These are phyloP conservation scores for Trichosanthes cucumerina DNA, from an alignment of 306 rosid species.

Conservation along the genomic window DNA sequence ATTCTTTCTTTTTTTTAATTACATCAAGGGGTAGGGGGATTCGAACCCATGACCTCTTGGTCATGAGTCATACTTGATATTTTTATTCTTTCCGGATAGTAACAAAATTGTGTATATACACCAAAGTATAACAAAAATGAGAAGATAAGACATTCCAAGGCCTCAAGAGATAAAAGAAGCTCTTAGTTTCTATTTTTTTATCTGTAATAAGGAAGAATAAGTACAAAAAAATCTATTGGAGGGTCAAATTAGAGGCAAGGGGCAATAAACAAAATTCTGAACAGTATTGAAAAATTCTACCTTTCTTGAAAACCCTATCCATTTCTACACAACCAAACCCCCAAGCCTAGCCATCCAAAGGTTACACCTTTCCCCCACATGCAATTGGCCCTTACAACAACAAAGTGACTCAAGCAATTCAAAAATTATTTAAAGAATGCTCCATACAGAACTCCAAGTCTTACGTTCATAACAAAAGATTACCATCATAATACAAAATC, in stretches of 20 bases:
- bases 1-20: no score
- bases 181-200: background rate
- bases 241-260: background rate
- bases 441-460: background rate
- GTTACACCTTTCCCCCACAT: background rate
- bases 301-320: background rate
- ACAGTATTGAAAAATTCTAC: background rate
- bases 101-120: background rate
- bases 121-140: background rate
- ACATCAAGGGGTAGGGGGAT: no score
- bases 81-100: no score
- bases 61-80: no score
- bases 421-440: background rate
- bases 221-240: background rate
- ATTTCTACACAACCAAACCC: background rate
- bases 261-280: background rate
- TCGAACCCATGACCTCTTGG: no score
- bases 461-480: background rate
- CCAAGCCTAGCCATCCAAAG: background rate
- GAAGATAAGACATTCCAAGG: background rate
- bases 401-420: background rate
- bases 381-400: background rate
- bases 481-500: slow-evolving; percentile 5
- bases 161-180: background rate
- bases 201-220: background rate